Percentiles rank a stretch among this genome's conserved stretches.
phyloP scores from a whole-genome alignment of 2,329 filamentous ascomycete genomes.

The Fusarium sp. region DNA sequence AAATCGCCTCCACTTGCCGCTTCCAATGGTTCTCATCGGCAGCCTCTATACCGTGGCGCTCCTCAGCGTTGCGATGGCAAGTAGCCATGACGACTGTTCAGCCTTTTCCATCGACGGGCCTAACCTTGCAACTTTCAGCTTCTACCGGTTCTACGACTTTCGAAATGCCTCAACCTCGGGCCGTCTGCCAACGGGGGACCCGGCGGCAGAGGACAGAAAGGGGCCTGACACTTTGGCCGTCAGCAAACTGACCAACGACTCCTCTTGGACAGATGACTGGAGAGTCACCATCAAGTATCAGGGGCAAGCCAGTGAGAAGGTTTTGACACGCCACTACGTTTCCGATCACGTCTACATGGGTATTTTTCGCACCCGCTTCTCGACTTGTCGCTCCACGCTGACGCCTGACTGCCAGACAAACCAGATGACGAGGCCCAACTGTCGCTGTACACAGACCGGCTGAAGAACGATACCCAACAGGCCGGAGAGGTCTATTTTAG shows the following conservation, averaged over 20 bases:
- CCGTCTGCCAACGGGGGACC: background rate
- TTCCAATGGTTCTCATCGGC: background rate
- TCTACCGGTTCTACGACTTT: conserved; percentile 22
- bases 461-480: conserved; percentile 14
- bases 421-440: conserved; percentile 3
- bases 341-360: conserved; percentile 17
- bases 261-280: conserved; percentile 19
- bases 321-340: conserved; percentile 15
- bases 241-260: conserved; percentile 12
- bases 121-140: conserved; percentile 5
- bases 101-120: conserved; percentile 13
- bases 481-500: conserved; percentile 21
- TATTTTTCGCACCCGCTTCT: background rate
- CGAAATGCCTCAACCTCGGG: background rate
- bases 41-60: background rate
- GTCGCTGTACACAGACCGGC: conserved; percentile 18
- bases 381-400: background rate
- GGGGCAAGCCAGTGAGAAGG: conserved; percentile 6
- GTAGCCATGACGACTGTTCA: conserved; percentile 1
- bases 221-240: background rate
- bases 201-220: background rate
- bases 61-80: background rate
- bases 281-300: conserved; percentile 1
- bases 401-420: background rate
- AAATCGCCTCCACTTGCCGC: background rate